phyloP scores from a whole-genome alignment of 1,284 basidiomycete genomes.

The Nidula niveotomentosa region DNA sequence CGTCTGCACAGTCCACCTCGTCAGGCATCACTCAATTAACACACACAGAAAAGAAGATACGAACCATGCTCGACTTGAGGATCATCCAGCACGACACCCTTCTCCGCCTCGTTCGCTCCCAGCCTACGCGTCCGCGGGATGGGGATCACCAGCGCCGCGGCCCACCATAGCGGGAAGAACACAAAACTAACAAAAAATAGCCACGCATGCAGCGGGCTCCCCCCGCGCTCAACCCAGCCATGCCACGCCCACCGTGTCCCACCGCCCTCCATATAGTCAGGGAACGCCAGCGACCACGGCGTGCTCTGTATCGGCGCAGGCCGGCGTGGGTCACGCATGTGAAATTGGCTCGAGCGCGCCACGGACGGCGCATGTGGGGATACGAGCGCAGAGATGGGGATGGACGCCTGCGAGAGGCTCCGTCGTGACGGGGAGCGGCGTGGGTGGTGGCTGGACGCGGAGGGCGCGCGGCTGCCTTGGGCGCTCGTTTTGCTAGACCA shows the following conservation, averaged over 20 bases:
- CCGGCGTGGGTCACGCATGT: constrained; percentile 76
- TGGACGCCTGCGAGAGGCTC: constrained; percentile 64
- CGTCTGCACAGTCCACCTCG: constrained; percentile 43
- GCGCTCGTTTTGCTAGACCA: constrained; percentile 52
- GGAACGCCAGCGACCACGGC: constrained; percentile 56
- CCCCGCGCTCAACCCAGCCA: constrained; percentile 53
- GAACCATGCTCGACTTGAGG: constrained; percentile 75
- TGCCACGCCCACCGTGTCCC: constrained; percentile 26
- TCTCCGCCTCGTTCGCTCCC: constrained; percentile 60
- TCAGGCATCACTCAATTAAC: neutral
- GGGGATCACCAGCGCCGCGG: constrained; percentile 53
- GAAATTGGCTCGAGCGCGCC: constrained; percentile 53
- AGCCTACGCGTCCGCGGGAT: constrained; percentile 62
- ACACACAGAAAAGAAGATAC: constrained; percentile 20
- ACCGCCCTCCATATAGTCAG: constrained; percentile 20
- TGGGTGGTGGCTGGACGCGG: constrained; percentile 16
- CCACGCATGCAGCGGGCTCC: constrained; percentile 72
- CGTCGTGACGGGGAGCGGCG: constrained; percentile 38
- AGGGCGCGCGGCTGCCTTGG: constrained; percentile 26
- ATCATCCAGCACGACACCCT: constrained; percentile 72
- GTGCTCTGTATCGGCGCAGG: constrained; percentile 59
- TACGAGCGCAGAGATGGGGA: constrained; percentile 73
- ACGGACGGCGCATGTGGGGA: constrained; percentile 76
- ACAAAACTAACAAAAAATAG: constrained; percentile 74
- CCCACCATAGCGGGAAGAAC: constrained; percentile 77